These are phyloP conservation scores for Pseudopithomyces chartarum DNA, from an alignment of 2,329 filamentous ascomycete genomes.

Conservation along the genomic window DNA sequence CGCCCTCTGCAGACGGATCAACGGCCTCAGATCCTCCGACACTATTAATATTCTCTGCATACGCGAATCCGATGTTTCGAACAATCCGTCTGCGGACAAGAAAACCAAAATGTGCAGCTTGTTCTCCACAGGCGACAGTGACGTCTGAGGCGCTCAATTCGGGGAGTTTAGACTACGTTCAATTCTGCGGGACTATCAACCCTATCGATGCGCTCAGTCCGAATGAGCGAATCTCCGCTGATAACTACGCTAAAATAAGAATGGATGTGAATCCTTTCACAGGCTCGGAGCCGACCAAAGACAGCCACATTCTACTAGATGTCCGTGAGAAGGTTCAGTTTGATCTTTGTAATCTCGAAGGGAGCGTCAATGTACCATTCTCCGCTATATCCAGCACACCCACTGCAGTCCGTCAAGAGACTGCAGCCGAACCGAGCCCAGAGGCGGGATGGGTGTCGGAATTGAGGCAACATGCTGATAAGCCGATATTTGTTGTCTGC, in stretches of 20 bases:
- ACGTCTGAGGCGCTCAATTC: conserved; percentile 65
- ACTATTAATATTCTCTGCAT: conserved; percentile 62
- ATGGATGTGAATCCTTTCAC: conserved; percentile 41
- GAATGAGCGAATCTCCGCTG: conserved; percentile 70
- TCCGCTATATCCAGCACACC: conserved; percentile 54
- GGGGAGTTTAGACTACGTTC: conserved; percentile 78
- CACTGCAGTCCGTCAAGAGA: not conserved
- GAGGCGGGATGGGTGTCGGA: conserved; percentile 35
- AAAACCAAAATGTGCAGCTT: conserved; percentile 75
- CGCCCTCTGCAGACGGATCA: conserved; percentile 10
- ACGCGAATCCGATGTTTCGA: conserved; percentile 65
- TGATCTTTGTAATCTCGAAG: conserved; percentile 75
- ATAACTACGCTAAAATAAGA: conserved; percentile 58
- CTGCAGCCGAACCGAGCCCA: conserved; percentile 10
- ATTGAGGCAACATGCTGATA: conserved; percentile 33
- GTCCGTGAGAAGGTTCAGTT: conserved; percentile 86
- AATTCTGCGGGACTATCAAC: conserved; percentile 74
- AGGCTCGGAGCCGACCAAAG: conserved; percentile 31
- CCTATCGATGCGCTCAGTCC: conserved; percentile 63
- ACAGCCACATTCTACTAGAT: conserved; percentile 71
- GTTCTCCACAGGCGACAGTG: conserved; percentile 67
- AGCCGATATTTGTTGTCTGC: conserved; percentile 73
- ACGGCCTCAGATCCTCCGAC: conserved; percentile 39
- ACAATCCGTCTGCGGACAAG: conserved; percentile 74
- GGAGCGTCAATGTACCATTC: conserved; percentile 77